A percentile compares a stretch with the other conserved stretches of the same genome.
Evolutionary conservation across 1,139 yeast genomes (phyloP).

Genomic region (Pichia sp.): DNA sequence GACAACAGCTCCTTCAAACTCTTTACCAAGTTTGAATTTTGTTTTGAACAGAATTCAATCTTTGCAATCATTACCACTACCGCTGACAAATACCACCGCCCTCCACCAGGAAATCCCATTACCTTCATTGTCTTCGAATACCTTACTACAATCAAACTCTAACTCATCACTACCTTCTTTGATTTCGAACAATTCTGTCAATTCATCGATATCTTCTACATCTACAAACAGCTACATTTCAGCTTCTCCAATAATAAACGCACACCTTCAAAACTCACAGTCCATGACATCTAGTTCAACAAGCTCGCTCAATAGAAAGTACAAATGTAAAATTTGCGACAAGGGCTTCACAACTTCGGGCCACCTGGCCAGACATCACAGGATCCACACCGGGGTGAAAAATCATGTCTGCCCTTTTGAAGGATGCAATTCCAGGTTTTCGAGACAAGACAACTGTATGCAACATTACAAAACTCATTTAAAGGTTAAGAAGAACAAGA

Average conservation of each 20-base stretch:
- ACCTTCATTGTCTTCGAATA: background rate
- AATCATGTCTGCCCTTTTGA: slow-evolving; percentile 78
- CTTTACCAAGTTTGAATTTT: slow-evolving; percentile 11
- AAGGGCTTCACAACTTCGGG: slow-evolving; percentile 82
- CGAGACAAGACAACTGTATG: slow-evolving; percentile 91
- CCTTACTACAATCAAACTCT: too few species aligned
- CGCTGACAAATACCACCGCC: background rate
- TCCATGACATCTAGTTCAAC: too few species aligned
- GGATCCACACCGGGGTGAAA: slow-evolving; percentile 89
- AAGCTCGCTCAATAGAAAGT: slow-evolving; percentile 30
- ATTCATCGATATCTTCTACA: too few species aligned
- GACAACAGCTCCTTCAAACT: background rate
- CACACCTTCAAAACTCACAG: too few species aligned
- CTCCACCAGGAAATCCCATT: background rate
- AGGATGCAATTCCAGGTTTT: slow-evolving; percentile 78
- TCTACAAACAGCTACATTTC: too few species aligned
- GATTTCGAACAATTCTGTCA: too few species aligned
- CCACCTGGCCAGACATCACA: slow-evolving; percentile 75
- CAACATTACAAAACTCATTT: slow-evolving; percentile 83
- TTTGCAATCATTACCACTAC: slow-evolving; percentile 8
- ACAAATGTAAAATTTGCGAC: slow-evolving; percentile 57
- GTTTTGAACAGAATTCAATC: slow-evolving; percentile 11
- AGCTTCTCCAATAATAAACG: too few species aligned
- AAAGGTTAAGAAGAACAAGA: slow-evolving; percentile 26
- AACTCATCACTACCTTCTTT: too few species aligned